A percentile compares a stretch with the other conserved stretches of the same genome.
Evolutionary conservation across 768 basidiomycete genomes (phyloP).

Genomic region (Asterophora lycoperdoides): DNA sequence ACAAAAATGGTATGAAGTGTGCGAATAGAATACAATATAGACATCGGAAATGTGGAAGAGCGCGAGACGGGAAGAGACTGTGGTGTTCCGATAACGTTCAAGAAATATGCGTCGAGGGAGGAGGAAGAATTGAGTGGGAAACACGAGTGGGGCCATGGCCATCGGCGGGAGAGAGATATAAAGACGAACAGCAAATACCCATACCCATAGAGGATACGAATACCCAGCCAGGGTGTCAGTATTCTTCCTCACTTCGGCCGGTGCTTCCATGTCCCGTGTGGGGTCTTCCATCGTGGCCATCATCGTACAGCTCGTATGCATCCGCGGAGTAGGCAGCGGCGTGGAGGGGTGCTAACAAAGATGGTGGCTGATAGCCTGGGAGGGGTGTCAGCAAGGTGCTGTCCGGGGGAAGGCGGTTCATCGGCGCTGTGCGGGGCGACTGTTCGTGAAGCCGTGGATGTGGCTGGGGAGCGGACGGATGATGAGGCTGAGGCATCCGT

Average conservation of each 20-base stretch:
- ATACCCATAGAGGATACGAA: too few species aligned
- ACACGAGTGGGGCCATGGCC: background rate
- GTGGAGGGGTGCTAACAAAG: constrained; percentile 33
- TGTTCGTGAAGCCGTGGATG: constrained; percentile 14
- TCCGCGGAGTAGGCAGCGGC: constrained; percentile 23
- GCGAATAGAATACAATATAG: constrained; percentile 1
- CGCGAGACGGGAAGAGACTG: background rate
- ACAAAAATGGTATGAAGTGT: constrained; percentile 14
- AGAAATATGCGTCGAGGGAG: background rate
- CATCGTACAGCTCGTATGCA: constrained; percentile 35
- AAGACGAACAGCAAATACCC: too few species aligned
- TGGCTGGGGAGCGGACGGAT: constrained; percentile 18
- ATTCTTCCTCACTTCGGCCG: constrained; percentile 30
- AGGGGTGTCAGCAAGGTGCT: constrained; percentile 73
- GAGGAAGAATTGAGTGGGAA: constrained; percentile 3
- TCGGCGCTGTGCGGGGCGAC: constrained; percentile 18
- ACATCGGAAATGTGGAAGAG: constrained; percentile 7
- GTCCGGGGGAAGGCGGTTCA: constrained; percentile 51
- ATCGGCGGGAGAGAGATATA: background rate
- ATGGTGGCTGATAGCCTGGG: constrained; percentile 47
- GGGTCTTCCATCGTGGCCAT: constrained; percentile 36
- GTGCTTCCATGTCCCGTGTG: constrained; percentile 38
- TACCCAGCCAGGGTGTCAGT: constrained; percentile 10
- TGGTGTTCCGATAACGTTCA: constrained; percentile 2
- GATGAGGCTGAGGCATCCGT: constrained; percentile 17